These are phyloP conservation scores for Corynascus novoguineensis DNA, from an alignment of 495 filamentous ascomycete species.

Conservation along the genomic window DNA sequence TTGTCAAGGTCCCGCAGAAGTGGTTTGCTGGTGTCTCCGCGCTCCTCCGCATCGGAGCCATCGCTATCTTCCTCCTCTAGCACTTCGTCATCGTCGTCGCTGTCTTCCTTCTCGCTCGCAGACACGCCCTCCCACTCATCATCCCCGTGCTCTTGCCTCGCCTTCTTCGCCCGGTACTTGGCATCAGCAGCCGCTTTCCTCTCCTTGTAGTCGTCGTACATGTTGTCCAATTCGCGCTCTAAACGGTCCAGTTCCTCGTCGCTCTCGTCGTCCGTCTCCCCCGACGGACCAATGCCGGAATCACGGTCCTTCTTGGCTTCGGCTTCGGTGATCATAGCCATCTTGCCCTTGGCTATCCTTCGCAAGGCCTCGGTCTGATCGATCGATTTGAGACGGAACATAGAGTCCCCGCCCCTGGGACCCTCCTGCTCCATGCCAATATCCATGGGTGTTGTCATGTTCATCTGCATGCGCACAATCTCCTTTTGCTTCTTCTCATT, in stretches of 20 bases:
- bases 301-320: conserved; percentile 55
- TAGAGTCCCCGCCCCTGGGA: conserved; percentile 65
- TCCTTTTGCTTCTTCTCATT: conserved; percentile 90
- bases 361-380: conserved; percentile 67
- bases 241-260: conserved; percentile 78
- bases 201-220: conserved; percentile 84
- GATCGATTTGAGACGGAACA: conserved; percentile 75
- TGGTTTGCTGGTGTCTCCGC: conserved; percentile 27
- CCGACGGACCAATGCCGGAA: conserved; percentile 49
- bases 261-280: conserved; percentile 53
- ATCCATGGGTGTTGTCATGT: conserved; percentile 94
- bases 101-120: conserved; percentile 54
- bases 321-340: conserved; percentile 53
- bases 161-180: conserved; percentile 83
- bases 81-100: conserved; percentile 41
- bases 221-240: conserved; percentile 73
- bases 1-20: conserved; percentile 51
- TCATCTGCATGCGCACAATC: conserved; percentile 87
- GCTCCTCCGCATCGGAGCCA: conserved; percentile 46
- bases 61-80: conserved; percentile 55
- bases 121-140: conserved; percentile 91
- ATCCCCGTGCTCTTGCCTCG: conserved; percentile 73
- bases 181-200: conserved; percentile 71
- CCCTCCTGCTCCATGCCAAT: conserved; percentile 91
- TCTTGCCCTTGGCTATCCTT: conserved; percentile 70